Percentiles rank a stretch among this genome's conserved stretches.
phyloP scores from a whole-genome alignment of 2,329 filamentous ascomycete genomes.

The Neofusicoccum laricinum region DNA sequence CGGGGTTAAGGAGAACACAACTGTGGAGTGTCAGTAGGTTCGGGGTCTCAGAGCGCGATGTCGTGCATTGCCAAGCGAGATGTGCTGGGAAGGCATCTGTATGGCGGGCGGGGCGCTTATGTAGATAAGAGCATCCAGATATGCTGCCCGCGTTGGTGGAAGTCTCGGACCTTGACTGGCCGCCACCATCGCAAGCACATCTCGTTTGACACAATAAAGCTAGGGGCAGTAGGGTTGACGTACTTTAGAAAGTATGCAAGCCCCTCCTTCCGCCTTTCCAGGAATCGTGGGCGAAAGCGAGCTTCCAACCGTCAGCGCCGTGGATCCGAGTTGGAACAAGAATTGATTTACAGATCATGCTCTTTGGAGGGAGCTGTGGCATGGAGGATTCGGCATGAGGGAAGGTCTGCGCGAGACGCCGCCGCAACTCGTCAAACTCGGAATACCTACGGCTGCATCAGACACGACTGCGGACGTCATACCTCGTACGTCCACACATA shows the following conservation, averaged over 20 bases:
- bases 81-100: neutral
- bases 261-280: conserved; percentile 78
- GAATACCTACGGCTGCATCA: conserved; percentile 64
- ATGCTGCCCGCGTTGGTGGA: neutral
- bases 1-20: conserved; percentile 87
- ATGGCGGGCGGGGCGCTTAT: conserved; percentile 1
- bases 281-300: conserved; percentile 74
- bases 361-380: conserved; percentile 88
- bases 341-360: conserved; percentile 67
- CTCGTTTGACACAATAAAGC: neutral
- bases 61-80: conserved; percentile 13
- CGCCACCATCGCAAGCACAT: neutral
- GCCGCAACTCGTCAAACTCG: conserved; percentile 82
- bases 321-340: neutral
- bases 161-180: neutral
- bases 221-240: conserved; percentile 32
- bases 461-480: neutral
- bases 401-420: conserved; percentile 73
- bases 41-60: conserved; percentile 16
- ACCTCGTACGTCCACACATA: conserved; percentile 26
- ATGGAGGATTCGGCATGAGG: conserved; percentile 81
- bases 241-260: conserved; percentile 93
- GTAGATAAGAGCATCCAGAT: neutral
- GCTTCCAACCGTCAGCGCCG: conserved; percentile 34
- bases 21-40: conserved; percentile 47